Evolutionary conservation across 208 protist species (phyloP), one percentile per base, ranked within the genome.

Genomic region (Trypanosoma grayi): DNA sequence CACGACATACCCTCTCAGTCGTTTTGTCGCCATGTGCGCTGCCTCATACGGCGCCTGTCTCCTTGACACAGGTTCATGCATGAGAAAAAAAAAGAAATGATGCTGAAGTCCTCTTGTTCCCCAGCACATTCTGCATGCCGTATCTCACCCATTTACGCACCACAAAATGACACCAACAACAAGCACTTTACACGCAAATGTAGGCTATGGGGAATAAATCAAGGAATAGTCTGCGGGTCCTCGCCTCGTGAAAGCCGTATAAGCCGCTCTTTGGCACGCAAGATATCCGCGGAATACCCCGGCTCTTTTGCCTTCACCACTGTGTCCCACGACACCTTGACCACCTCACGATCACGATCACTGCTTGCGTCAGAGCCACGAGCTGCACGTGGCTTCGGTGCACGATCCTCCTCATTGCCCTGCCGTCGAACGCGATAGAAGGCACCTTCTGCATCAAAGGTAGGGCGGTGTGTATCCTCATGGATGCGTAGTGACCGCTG

Each of bases 391-490:
- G 88, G 85, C 57, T 73, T 79, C 27, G 84, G 75, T 20, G 79
- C 75, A 14, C 79, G 62, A 41, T 84, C 82, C 3, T 81, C 75
- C 31, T 73, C 70, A 20, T 85, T 73, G 44, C 72, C 73, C 34
- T 76, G 83, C 11, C 64, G 72, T 25, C 69, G 79, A 41, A 95
- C 64, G 66, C 85, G 77, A 71, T 87, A 95, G 69, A 92, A 95
- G 30, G 80, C 79, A 20, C 90, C 90, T 58, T 95, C 90, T 0
- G 82, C 90, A 60, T 95, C 90, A 66, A 92, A 95, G 9, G 86
- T 93, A 34, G 88, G 71, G 6, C 83, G 73, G 57, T 84, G 73
- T 20, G 70, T 70, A 69, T 92, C 83, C 44, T 92, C 81, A 77
- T 94, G 88, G 5, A 77, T 57, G 14, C 79, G 70, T 45, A 94